Evolutionary conservation across 768 basidiomycete genomes (phyloP), one percentile per base, ranked within the genome.

Genomic region (Trametes gibbosa): DNA sequence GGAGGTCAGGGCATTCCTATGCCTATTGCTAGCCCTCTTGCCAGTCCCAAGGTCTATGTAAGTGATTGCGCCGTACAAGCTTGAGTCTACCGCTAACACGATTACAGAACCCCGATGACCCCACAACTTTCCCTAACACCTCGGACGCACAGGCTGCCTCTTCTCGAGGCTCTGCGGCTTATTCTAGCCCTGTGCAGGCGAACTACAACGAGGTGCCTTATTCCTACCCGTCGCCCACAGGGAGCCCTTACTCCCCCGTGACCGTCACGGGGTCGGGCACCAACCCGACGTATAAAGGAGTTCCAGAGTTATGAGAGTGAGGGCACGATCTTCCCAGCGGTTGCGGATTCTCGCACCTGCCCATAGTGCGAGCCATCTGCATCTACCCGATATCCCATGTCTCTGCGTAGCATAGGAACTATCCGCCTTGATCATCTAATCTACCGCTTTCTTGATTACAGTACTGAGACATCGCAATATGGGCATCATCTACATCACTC

Each of bases 11-110:
- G 40, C 23, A 16, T 48, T 34, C 8, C 39, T 32, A 6, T 32
- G 5, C 52, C 52, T 5, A 24, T 46, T 7, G 45, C 46, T 2
- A 62, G 56, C 13, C 60, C 60, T 5, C 37, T 46, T 5, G 45
- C 46, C 2, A 62, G 56, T 13, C 60, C 60, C 1, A 62, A 45
- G 21, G 25, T 62, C 39, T 62, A 62, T 23, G 60, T 62, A 42
- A 53, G 60, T 25, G 12, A 25, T 8, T 10, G 9, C 5, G 13
- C 3, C 7, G 17, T 19, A 7, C 17, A 23, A 5, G 4, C 21
- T 25, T 19, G 13, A 23, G 2, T 8, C 29, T 21, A 2, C 3
- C 19, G 9, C 17, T 61, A 9, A 42, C 34, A 2, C 23, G 14
- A 5, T 9, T 14, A 4, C 17, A 62, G 60, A 51, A 62, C 32